Conservation (phyloP, 352 stramenopile genomes). For the Blastocystis sp. region DNA sequence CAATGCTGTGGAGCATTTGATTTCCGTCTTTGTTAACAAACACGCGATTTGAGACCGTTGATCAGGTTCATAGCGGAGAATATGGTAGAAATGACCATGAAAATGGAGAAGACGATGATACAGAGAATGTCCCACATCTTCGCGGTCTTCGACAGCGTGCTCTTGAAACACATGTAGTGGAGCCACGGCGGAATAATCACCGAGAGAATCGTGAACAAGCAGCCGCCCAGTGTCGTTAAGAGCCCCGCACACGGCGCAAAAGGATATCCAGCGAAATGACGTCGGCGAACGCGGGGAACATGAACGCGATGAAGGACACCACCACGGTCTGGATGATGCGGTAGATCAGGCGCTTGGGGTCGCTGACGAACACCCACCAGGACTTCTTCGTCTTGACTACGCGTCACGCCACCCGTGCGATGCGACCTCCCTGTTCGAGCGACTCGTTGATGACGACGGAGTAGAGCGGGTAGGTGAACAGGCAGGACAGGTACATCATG, state of each 20-base stretch:
- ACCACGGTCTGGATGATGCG: conserved; percentile 38
- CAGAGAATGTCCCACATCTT: neutral
- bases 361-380: conserved; percentile 7
- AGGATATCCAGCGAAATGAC: conserved; percentile 69
- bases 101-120: neutral
- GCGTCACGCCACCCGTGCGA: neutral
- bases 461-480: conserved; percentile 65
- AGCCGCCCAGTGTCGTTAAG: conserved; percentile 46
- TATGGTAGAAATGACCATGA: conserved; percentile 62
- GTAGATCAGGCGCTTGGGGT: neutral
- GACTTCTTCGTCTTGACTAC: conserved; percentile 6
- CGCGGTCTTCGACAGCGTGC: neutral
- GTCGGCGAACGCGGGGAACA: conserved; percentile 36
- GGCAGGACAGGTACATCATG: conserved; percentile 45
- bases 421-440: conserved; percentile 1
- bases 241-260: neutral
- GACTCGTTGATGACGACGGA: conserved; percentile 37
- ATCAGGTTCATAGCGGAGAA: conserved; percentile 43
- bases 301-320: conserved; percentile 21
- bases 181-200: conserved; percentile 35
- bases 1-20: conserved; percentile 74
- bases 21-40: conserved; percentile 19
- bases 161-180: conserved; percentile 37
- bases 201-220: conserved; percentile 30
- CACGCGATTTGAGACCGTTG: neutral